Base-by-base conservation (phyloP, 768 basidiomycete species). In the Hygrocybe coccinea region DNA sequence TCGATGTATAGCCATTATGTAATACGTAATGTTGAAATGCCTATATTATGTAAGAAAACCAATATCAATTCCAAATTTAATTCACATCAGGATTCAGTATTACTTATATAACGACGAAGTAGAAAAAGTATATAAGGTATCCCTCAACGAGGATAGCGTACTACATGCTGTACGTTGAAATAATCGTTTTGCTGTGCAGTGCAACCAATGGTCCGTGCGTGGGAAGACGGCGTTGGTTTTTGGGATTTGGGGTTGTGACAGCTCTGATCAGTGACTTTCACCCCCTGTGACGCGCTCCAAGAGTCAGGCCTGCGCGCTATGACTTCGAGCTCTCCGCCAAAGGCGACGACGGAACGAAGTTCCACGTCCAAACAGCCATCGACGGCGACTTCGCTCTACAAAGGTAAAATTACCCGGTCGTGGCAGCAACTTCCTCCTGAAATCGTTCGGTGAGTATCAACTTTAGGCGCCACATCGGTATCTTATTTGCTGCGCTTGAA, bases 401-500 rank as follows among this genome's bases (percentile, higher is more conserved):
- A 85, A 62, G 83, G 83, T 52, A 85, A 85, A 65, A 69, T 70
- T 17, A 75, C 79, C 5, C 69, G 81, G 66, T 83, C 81, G 17
- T 85, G 83, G 83, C 75, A 75, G n/a, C 77, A 84, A 59, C 67
- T 85, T 19, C 83, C 83, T 0, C 73, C 75, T 51, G 84, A 86
- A 64, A 76, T 86, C 62, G 69, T 86, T 67, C 78, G 78, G 84
- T 81, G 63, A 65, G 78, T 71, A 24, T 33, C 12, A 29, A 14
- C n/a, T 21, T n/a, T 43, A 48, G 19, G 10, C 35, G 24, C 41
- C 17, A 10, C 11, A 43, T 53, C 39, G 47, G 29, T 41, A 52
- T 54, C 47, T 53, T 47, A 52, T 55, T 50, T 50, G 46, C 61
- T 39, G 53, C 56, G 46, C 52, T 56, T 37, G 43, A 47, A 43